Conservation (phyloP, 441 rosid genomes). For the Isatis lusitanica region DNA sequence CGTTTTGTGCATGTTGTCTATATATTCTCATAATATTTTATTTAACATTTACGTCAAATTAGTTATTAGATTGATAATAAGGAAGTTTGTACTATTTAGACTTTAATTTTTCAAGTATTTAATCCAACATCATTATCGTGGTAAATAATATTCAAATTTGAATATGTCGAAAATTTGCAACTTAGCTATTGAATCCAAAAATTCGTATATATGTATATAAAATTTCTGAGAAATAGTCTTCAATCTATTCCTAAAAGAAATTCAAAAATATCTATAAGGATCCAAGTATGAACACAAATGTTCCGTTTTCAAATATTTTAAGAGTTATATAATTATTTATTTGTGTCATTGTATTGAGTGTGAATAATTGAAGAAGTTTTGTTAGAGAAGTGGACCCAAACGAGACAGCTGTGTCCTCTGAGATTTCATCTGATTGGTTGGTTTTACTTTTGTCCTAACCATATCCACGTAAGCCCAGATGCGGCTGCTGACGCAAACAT, state of each 20-base stretch:
- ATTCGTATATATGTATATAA: background rate
- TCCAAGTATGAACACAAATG: constrained; percentile 36
- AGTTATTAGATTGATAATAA: background rate
- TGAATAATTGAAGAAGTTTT: constrained; percentile 35
- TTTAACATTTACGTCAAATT: background rate
- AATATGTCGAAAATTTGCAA: background rate
- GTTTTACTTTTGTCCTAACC: constrained; percentile 39
- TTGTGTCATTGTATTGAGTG: constrained; percentile 26
- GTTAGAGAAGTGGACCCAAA: constrained; percentile 40
- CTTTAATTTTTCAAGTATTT: background rate
- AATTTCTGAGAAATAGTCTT: background rate
- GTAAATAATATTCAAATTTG: background rate
- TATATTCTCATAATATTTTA: background rate
- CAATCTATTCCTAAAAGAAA: background rate
- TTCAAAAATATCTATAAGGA: constrained; percentile 2
- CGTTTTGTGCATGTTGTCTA: constrained; percentile 22
- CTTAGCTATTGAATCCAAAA: background rate
- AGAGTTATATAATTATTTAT: background rate
- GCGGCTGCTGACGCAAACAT: constrained; percentile 36
- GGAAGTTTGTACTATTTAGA: background rate
- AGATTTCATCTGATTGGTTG: constrained; percentile 38
- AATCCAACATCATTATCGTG: background rate
- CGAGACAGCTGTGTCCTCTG: constrained; percentile 39
- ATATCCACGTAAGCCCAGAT: constrained; percentile 38
- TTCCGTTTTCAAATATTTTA: constrained; percentile 11